Evolutionary conservation across 768 basidiomycete species (phyloP), one percentile per base, ranked within the genome.

Genomic region (Cyclocybe aegerita): DNA sequence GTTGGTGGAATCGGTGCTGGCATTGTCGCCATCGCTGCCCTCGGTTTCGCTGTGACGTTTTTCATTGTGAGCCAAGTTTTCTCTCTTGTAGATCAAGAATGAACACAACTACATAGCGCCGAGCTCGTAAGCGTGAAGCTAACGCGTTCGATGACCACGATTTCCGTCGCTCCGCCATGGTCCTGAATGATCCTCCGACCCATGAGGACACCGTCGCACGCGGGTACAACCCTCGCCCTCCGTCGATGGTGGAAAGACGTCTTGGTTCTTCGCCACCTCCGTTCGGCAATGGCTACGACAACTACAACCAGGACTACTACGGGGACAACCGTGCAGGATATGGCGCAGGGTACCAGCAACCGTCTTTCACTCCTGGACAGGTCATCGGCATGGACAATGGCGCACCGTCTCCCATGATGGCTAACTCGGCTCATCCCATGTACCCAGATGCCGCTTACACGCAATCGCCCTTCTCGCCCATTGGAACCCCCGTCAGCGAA

Each of bases 131-230:
- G 55, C 71, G 68, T 14, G 65, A 71, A n/a, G 70, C 70, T 0
- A 74, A 76, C 23, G 47, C 45, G 14, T 90, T 87, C 65, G 75
- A 81, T 53, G 66, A 83, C 1, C 64, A 69, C 39, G 76, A 76
- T 8, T 87, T 87, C 75, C 78, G 80, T 45, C 81, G 83, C 46
- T 88, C 87, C 10, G 80, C 78, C n/a, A 61, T 83, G 11, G 64
- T 87, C 16, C 68, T 83, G 16, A 71, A 81, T 41, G 85, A 86
- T 55, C 74, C 78, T n/a, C 70, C 68, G 23, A 69, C 70, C 4
- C 70, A 70, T 39, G 68, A 72, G 39, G 73, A 73, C 49, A 69
- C 64, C 39, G 61, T 70, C 47, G 67, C 68, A 15, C 67, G 66
- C 29, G 72, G 77, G 0, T 76, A 67, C 59, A 80, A 79, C 50